Percentiles rank a stretch among this genome's conserved stretches.
Evolutionary conservation across 73 alveolate species (phyloP).

Genomic region (Stentor coeruleus): DNA sequence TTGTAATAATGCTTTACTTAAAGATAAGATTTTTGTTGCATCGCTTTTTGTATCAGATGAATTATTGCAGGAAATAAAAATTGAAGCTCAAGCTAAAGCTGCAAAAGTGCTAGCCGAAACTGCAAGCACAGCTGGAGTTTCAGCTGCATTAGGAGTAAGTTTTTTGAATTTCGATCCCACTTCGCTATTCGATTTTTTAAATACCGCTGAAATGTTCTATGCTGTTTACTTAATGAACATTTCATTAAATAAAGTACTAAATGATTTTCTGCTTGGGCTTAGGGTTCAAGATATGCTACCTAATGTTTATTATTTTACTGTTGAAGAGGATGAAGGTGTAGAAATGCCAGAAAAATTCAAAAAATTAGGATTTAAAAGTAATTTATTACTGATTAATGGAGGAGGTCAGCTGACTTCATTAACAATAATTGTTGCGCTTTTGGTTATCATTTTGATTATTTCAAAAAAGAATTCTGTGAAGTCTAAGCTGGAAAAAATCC

Average conservation of each 20-base stretch:
- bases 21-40: no score
- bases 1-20: no score
- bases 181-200: not conserved
- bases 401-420: not conserved
- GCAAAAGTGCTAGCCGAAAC: not conserved
- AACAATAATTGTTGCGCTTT: no score
- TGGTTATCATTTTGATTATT: not conserved
- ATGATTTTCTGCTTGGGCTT: not conserved
- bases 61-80: no score
- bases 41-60: no score
- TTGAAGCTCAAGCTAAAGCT: not conserved
- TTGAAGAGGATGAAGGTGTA: not conserved
- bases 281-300: not conserved
- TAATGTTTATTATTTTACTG: not conserved
- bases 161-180: not conserved
- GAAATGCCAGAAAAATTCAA: not conserved
- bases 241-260: no score
- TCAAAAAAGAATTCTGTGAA: not conserved
- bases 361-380: not conserved
- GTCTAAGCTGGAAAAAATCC: not conserved
- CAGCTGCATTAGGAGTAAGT: not conserved
- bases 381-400: no score
- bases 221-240: not conserved
- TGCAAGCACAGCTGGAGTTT: not conserved
- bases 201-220: not conserved